A percentile compares a stretch with the other conserved stretches of the same genome.
phyloP scores from a whole-genome alignment of 441 rosid species.

The Gossypium davidsonii region DNA sequence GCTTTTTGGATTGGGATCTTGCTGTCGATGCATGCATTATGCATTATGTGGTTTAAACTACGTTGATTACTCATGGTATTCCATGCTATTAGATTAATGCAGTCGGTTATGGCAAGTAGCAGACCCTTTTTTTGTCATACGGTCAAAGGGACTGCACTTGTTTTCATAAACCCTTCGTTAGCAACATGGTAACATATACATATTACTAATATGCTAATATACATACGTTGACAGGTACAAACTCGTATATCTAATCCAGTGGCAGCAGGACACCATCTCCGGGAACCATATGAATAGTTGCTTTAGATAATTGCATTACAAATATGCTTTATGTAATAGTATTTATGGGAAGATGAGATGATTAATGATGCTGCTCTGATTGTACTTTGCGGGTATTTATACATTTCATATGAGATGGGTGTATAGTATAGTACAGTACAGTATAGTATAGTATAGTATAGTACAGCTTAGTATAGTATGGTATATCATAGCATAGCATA shows the following conservation, averaged over 20 bases:
- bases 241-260: not conserved
- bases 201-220: not conserved
- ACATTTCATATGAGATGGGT: not conserved
- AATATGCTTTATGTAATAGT: not conserved
- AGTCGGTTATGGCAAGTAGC: not conserved
- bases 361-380: not conserved
- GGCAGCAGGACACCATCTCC: not conserved
- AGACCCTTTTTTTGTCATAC: not conserved
- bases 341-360: not conserved
- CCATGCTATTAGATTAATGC: not conserved
- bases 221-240: not conserved
- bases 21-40: too few species aligned
- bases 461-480: not conserved
- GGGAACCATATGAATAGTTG: not conserved
- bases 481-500: not conserved
- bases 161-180: not conserved
- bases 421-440: not conserved
- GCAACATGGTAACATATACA: too few species aligned
- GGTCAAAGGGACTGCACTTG: not conserved
- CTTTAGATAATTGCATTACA: not conserved
- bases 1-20: too few species aligned
- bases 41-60: too few species aligned
- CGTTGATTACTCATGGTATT: too few species aligned
- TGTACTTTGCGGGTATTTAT: not conserved
- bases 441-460: not conserved